Evolutionary conservation across 176 grass and related monocot species (phyloP), one percentile per base, ranked within the genome.

Genomic region (Avena insularis): DNA sequence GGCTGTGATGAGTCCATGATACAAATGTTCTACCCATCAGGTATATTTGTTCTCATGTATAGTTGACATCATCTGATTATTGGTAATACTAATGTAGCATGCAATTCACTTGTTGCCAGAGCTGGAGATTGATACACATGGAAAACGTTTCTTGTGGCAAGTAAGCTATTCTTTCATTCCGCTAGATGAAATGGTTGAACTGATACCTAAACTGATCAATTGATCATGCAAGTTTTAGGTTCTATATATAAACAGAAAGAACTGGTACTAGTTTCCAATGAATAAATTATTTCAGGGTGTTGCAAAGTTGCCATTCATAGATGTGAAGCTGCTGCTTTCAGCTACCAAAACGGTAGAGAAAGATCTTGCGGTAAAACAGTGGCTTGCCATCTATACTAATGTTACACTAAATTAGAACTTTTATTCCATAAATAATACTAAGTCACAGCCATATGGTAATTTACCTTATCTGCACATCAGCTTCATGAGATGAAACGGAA

Each of bases 91-190:
- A n/a, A 58, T 38, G 11, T 75, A 65, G 15, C 6, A 68, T 60
- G 23, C 4, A 51, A 45, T 77, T 82, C 20, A 81, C 67, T 83
- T 58, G 17, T 75, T 12, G 14, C 20, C 82, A 88, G 93, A 92
- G 45, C 57, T 90, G 71, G 67, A 90, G 82, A 82, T 90, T 16
- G 93, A 95, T 57, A 95, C 83, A 4, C 59, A 88, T 67, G 90
- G 88, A 21, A 90, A 88, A 83, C 90, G 79, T 15, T 92, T 84
- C 80, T 49, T 80, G 31, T 92, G 88, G 93, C 79, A 92, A 71
- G 90, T 94, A 90, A 88, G 85, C 33, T 35, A 45, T 79, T 4
- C 0, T 1, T 63, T 53, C 43, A 14, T 90, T 77, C 49, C 20
- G 27, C 36, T 35, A 36, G 0, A 35, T 50, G 56, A 20, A 79